Evolutionary conservation across 257 asterid genomes (phyloP).

Genomic region (Jaltomata sinuosa): DNA sequence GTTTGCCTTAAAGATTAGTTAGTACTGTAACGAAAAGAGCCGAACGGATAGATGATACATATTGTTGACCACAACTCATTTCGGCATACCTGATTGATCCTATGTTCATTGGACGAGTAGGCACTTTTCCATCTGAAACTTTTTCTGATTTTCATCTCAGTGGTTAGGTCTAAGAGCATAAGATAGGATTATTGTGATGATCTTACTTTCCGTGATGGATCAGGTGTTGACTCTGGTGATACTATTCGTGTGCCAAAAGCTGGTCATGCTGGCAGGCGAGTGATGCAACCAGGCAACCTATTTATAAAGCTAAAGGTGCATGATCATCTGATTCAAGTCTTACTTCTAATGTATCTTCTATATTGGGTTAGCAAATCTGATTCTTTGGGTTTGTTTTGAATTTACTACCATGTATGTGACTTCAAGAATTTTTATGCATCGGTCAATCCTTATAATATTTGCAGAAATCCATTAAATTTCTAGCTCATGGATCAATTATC

Average conservation of each 20-base stretch:
- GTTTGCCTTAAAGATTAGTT: not conserved
- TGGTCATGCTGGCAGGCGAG: conserved; percentile 72
- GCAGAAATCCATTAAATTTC: not conserved
- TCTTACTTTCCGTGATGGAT: conserved; percentile 10
- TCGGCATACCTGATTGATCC: not conserved
- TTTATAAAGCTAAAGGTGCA: conserved; percentile 64
- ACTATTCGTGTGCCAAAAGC: conserved; percentile 71
- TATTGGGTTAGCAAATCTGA: not conserved
- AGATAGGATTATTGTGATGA: not conserved
- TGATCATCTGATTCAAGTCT: not conserved
- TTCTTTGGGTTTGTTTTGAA: not conserved
- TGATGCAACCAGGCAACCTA: conserved; percentile 60
- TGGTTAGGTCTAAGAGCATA: not conserved
- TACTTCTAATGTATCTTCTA: not conserved
- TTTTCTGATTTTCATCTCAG: not conserved
- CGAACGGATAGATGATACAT: not conserved
- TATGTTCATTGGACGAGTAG: not conserved
- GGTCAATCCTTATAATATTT: not conserved
- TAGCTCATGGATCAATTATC: not conserved
- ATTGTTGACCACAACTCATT: not conserved
- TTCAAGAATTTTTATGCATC: not conserved
- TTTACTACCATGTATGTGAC: not conserved
- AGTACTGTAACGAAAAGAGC: not conserved
- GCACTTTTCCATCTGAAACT: not conserved
- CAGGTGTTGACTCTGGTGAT: conserved; percentile 87